Base-by-base conservation (phyloP, 768 basidiomycete species). In the Leccinellum rugosiceps region DNA sequence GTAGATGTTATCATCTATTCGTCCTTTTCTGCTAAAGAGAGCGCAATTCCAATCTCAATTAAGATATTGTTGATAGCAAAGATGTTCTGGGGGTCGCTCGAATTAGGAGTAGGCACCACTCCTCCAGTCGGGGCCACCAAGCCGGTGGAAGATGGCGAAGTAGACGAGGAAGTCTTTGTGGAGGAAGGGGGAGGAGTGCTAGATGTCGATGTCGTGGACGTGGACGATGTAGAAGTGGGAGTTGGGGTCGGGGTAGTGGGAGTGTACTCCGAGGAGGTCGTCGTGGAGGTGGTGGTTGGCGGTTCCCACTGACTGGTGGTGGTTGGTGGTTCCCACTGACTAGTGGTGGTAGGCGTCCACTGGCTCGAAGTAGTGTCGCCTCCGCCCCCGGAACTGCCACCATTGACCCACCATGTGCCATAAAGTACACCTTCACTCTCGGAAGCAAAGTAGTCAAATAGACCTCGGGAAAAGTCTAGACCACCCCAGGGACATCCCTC, bases 401-500 rank as follows among this genome's bases (percentile, higher is more conserved):
- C 78, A 57, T 71, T 72, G 74, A 75, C 86, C 59, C 68, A 77
- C 90, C 90, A 92, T 7, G 68, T 63, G 50, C 84, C 87, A 59
- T 79, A 79, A 51, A 92, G 63, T 6, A 87, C 80, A 44, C 90
- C 90, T 2, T 43, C 68, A 38, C 64, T 65, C 47, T 75, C 63
- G 19, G 63, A 9, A 4, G 80, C 82, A 65, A 92, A 89, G 77
- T 74, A 81, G 28, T 72, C 56, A 73, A 93, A 92, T 48, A 92
- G 78, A 52, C 85, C 84, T 14, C 72, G 65, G 26, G 85, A 84
- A 55, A 92, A 75, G 73, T 93, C 91, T 26, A 92, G 79, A 43
- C 82, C 89, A 26, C 78, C 80, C 32, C 68, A 78, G 25, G 83
- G 82, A 67, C 90, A 92, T 19, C 79, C 81, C 46, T 83, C 82